phyloP scores from a whole-genome alignment of 1,284 basidiomycete species.

The Entoloma clypeatum region DNA sequence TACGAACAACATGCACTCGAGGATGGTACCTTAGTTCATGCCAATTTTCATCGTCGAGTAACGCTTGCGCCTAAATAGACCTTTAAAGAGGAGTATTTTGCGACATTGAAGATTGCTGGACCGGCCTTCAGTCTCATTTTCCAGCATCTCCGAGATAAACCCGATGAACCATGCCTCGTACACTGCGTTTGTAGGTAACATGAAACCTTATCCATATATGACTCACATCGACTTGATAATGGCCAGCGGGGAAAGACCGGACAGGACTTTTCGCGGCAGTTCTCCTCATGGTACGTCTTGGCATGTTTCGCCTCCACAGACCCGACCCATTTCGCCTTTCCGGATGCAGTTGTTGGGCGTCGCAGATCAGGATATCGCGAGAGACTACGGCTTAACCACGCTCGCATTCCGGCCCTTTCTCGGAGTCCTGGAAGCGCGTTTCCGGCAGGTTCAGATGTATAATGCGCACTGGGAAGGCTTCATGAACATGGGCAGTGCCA shows the following conservation, averaged over 20 bases:
- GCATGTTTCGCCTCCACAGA: not conserved
- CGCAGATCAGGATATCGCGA: slow-evolving; percentile 36
- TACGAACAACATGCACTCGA: slow-evolving; percentile 29
- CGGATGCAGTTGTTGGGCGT: slow-evolving; percentile 36
- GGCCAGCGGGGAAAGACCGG: slow-evolving; percentile 45
- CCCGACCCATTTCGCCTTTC: not conserved
- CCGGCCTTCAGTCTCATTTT: slow-evolving; percentile 33
- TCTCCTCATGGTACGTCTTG: slow-evolving; percentile 20
- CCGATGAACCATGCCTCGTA: slow-evolving; percentile 37
- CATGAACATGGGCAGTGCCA: slow-evolving; percentile 35
- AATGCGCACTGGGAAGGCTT: slow-evolving; percentile 37
- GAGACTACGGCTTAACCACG: slow-evolving; percentile 41
- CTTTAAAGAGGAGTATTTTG: slow-evolving; percentile 31
- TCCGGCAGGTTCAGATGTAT: slow-evolving; percentile 29
- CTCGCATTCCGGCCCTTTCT: slow-evolving; percentile 35
- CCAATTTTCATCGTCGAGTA: not conserved
- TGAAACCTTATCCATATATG: too few relatives aligned
- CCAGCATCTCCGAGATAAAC: slow-evolving; percentile 35
- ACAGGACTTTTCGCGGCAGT: slow-evolving; percentile 39
- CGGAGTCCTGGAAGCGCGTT: slow-evolving; percentile 30
- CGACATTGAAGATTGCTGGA: slow-evolving; percentile 32
- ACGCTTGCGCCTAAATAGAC: slow-evolving; percentile 23
- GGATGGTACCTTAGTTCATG: slow-evolving; percentile 16
- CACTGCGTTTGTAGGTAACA: slow-evolving; percentile 39
- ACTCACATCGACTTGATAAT: not conserved